phyloP scores from a whole-genome alignment of 2,329 filamentous ascomycete genomes.

The Nothophoma quercina region DNA sequence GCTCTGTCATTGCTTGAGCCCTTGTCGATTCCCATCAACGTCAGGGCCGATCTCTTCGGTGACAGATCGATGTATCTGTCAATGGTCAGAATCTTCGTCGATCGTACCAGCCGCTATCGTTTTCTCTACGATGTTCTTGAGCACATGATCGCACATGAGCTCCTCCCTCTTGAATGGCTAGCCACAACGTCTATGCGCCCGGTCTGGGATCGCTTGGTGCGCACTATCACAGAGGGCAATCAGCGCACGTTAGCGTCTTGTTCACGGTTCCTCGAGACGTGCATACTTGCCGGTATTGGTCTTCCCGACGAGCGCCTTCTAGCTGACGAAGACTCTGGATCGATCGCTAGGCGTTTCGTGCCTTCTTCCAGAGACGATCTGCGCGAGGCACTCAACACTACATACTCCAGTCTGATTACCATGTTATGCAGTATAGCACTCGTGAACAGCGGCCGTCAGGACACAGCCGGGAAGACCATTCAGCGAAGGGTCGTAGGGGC shows the following conservation, averaged over 20 bases:
- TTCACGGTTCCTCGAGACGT: slow-evolving; percentile 42
- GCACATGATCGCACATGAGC: slow-evolving; percentile 43
- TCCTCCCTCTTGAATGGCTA: slow-evolving; percentile 50
- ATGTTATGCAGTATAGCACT: slow-evolving; percentile 45
- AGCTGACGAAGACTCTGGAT: slow-evolving; percentile 27
- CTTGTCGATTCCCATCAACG: slow-evolving; percentile 33
- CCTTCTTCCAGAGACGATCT: slow-evolving; percentile 37
- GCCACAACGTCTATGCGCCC: slow-evolving; percentile 46
- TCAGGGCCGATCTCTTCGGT: slow-evolving; percentile 40
- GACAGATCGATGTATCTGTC: slow-evolving; percentile 35
- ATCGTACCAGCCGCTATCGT: slow-evolving; percentile 37
- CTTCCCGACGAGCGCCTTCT: slow-evolving; percentile 35
- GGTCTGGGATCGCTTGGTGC: slow-evolving; percentile 46
- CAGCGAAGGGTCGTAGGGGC: slow-evolving; percentile 30
- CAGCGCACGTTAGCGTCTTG: slow-evolving; percentile 33
- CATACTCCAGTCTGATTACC: slow-evolving; percentile 46
- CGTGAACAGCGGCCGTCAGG: slow-evolving; percentile 30
- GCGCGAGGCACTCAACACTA: slow-evolving; percentile 45
- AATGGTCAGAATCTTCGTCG: slow-evolving; percentile 38
- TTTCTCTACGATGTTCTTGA: slow-evolving; percentile 47
- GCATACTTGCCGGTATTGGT: slow-evolving; percentile 38
- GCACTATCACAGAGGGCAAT: slow-evolving; percentile 41
- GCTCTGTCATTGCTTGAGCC: slow-evolving; percentile 36
- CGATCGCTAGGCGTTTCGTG: slow-evolving; percentile 28
- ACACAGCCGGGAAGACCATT: slow-evolving; percentile 22